Base-by-base conservation (phyloP, 208 protist species). In the Acanthamoeba castellanii region DNA sequence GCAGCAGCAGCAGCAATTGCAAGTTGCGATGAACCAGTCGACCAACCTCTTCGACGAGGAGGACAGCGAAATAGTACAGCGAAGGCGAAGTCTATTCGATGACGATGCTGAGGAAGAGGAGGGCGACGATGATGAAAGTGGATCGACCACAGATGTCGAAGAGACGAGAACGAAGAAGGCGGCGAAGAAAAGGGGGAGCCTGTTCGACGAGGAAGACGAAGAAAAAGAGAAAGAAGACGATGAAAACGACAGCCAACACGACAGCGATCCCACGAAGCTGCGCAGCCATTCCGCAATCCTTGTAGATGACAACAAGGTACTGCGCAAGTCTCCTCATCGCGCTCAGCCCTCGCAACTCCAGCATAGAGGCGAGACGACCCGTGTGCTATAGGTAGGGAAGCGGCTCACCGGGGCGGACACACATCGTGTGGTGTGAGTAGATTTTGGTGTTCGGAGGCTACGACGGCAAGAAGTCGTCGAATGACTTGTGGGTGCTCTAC, bases 381-480 rank as follows among this genome's bases (percentile, higher is more conserved):
- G n/a, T n/a, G n/a, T n/a, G n/a, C n/a, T n/a, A n/a, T n/a, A n/a
- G n/a, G n/a, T n/a, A n/a, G n/a, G n/a, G n/a, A n/a, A n/a, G n/a
- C n/a, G n/a, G n/a, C n/a, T n/a, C n/a, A n/a, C n/a, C n/a, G n/a
- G n/a, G n/a, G n/a, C n/a, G n/a, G n/a, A n/a, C n/a, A n/a, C 5
- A 34, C 72, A 2, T 2, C 22, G 20, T 47, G 78, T 3, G 34
- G 6, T 61, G 16, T 61, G 55, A 52, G 27, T 25, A 87, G 88
- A 93, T 93, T 59, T 20, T 93, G 47, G 88, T 93, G 45, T 93
- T 93, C 32, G 88, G 88, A 3, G 88, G 88, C 47, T 76, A 64
- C 47, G 47, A 93, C 52, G 88, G 88, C 18, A 6, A 50, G 20
- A 55, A 50, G 45, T 93, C 61, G 4, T 76, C 30, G 25, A 47